A percentile compares a stretch with the other conserved stretches of the same genome.
Conservation (phyloP, 1,284 basidiomycete genomes). For the Microbotryum silenes-acaulis region DNA sequence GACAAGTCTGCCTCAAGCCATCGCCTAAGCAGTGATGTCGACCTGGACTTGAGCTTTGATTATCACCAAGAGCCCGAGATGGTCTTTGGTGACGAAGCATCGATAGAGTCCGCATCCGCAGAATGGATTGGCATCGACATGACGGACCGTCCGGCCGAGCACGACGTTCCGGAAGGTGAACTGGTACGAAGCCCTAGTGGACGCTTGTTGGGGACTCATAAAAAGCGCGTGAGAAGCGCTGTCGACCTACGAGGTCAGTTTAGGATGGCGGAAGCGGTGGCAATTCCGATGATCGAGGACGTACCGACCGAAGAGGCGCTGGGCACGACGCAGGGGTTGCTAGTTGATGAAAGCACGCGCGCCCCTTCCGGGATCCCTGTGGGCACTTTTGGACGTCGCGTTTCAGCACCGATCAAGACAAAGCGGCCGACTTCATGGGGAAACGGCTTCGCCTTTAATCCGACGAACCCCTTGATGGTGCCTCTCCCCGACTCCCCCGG, state of each 20-base stretch:
- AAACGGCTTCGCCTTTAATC: slow-evolving; percentile 15
- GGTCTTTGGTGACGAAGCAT: background rate
- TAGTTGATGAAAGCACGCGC: slow-evolving; percentile 7
- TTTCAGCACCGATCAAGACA: background rate
- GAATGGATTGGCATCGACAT: slow-evolving; percentile 24
- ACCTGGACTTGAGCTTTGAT: slow-evolving; percentile 25
- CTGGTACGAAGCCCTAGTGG: slow-evolving; percentile 21
- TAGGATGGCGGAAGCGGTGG: slow-evolving; percentile 7
- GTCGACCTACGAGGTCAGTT: slow-evolving; percentile 25
- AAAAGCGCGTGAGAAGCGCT: slow-evolving; percentile 19
- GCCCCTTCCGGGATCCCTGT: slow-evolving; percentile 12
- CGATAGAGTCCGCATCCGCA: background rate
- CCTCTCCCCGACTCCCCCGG: slow-evolving; percentile 11
- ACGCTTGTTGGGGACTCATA: slow-evolving; percentile 11
- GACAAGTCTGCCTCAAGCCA: slow-evolving; percentile 10
- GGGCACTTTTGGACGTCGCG: background rate
- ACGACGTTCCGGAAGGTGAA: slow-evolving; percentile 14
- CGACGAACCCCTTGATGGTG: slow-evolving; percentile 7
- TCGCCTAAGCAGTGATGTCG: slow-evolving; percentile 26
- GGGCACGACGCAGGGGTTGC: background rate
- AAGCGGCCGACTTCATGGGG: slow-evolving; percentile 4
- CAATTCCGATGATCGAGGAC: slow-evolving; percentile 6
- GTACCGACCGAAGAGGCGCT: background rate
- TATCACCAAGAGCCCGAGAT: slow-evolving; percentile 5
- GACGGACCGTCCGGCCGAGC: slow-evolving; percentile 1